Evolutionary conservation across 2,329 filamentous ascomycete genomes (phyloP).

Genomic region (Venturia nashicola): DNA sequence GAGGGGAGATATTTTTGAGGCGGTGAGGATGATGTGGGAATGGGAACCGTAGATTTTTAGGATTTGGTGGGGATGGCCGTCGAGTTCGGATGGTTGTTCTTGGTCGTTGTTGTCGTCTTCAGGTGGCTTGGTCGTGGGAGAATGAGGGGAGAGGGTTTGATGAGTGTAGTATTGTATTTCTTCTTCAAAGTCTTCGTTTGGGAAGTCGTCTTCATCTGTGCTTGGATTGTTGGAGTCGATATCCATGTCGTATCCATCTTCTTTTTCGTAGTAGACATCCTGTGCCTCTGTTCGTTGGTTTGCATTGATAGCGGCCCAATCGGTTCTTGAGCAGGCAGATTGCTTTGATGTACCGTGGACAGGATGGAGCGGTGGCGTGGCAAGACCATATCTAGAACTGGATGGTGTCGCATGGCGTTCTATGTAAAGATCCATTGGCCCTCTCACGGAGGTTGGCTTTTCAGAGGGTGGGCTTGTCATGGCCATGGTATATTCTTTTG

Average conservation of each 20-base stretch:
- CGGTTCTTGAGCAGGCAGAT: not conserved
- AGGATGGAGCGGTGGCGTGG: not conserved
- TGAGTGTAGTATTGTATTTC: not conserved
- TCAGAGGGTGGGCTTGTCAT: not conserved
- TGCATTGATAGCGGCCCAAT: not conserved
- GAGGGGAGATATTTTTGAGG: not conserved
- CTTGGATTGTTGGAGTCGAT: not conserved
- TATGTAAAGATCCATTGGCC: not conserved
- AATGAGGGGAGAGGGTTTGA: not conserved
- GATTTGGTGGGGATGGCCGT: not conserved
- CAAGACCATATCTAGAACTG: not conserved
- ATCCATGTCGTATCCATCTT: not conserved
- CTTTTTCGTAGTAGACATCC: not conserved
- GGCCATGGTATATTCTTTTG: not conserved
- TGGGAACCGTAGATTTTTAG: not conserved
- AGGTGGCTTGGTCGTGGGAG: too few species aligned
- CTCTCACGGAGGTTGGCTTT: not conserved
- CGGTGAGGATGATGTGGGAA: not conserved
- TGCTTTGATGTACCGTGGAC: not conserved
- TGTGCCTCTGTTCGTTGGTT: not conserved
- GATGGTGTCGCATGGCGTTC: not conserved
- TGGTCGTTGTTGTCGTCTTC: not conserved
- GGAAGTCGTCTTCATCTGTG: not conserved
- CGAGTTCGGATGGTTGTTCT: not conserved
- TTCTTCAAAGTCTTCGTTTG: not conserved